A percentile compares a stretch with the other conserved stretches of the same genome.
These are phyloP conservation scores for Colletotrichum sp. DNA, from an alignment of 2,329 filamentous ascomycete genomes.

Conservation along the genomic window DNA sequence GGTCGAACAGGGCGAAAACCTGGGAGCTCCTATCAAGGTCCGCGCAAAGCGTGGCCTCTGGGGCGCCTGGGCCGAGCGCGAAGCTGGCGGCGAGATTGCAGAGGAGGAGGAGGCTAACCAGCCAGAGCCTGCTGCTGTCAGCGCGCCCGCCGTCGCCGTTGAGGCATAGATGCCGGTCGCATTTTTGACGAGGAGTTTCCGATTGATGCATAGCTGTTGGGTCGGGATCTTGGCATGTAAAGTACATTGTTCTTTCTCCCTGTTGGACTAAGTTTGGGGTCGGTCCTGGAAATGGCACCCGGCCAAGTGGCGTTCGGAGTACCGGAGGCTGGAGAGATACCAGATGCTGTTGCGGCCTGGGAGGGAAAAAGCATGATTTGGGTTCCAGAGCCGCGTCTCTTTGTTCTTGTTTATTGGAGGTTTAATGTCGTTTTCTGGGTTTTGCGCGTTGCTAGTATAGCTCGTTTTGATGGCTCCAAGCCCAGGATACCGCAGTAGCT, in stretches of 20 bases:
- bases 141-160: conserved; percentile 35
- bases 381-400: conserved; percentile 12
- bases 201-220: conserved; percentile 22
- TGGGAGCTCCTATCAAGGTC: conserved; percentile 83
- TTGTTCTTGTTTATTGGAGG: conserved; percentile 5
- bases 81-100: conserved; percentile 68
- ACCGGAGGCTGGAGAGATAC: conserved; percentile 23
- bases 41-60: conserved; percentile 94
- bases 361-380: conserved; percentile 20
- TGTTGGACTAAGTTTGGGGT: conserved; percentile 19
- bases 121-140: conserved; percentile 32
- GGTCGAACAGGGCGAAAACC: conserved; percentile 80
- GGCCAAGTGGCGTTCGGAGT: conserved; percentile 26
- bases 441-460: conserved; percentile 10
- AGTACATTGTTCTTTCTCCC: conserved; percentile 19
- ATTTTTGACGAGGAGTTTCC: conserved; percentile 8
- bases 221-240: conserved; percentile 15
- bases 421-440: conserved; percentile 4
- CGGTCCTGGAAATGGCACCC: conserved; percentile 16
- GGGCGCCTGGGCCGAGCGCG: conserved; percentile 91
- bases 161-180: conserved; percentile 32
- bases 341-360: conserved; percentile 21
- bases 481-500: conserved; percentile 10
- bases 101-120: conserved; percentile 48
- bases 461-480: conserved; percentile 5